Percentiles rank a stretch among this genome's conserved stretches.
These are phyloP conservation scores for Cordyceps farinosa DNA, from an alignment of 2,329 filamentous ascomycete species.

Conservation along the genomic window DNA sequence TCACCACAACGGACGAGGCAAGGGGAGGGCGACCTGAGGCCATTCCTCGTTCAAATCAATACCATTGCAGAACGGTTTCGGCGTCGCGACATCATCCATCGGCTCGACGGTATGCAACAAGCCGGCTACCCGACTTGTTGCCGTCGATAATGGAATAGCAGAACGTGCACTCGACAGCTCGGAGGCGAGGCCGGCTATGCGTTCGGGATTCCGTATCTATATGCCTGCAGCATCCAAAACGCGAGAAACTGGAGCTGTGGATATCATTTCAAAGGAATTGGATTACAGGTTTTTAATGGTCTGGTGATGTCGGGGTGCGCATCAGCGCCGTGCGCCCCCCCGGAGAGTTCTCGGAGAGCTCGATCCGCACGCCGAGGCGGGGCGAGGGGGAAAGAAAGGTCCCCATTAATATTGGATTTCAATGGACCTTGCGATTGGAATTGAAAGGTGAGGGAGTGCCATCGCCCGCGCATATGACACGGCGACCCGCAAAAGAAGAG, in stretches of 20 bases:
- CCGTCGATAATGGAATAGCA: not conserved
- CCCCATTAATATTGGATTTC: not conserved
- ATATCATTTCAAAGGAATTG: not conserved
- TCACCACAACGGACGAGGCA: not conserved
- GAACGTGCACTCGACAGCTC: not conserved
- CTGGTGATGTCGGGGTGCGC: conserved; percentile 4
- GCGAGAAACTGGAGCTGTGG: not conserved
- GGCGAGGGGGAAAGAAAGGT: not conserved
- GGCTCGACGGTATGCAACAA: not conserved
- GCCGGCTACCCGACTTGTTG: not conserved
- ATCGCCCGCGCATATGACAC: not conserved
- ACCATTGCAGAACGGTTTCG: too few relatives aligned
- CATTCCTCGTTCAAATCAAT: not conserved
- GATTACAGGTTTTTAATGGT: not conserved
- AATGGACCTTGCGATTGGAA: not conserved
- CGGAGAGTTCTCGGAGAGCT: conserved; percentile 16
- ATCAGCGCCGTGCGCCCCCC: not conserved
- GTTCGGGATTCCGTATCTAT: conserved; percentile 9
- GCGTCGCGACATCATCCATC: not conserved
- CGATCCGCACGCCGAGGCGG: not conserved
- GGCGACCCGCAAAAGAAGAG: not conserved
- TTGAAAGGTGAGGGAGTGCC: not conserved
- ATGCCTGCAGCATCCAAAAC: not conserved
- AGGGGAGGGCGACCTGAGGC: not conserved
- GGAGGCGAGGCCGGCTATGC: not conserved